Evolutionary conservation across 176 grass and related monocot species (phyloP), one percentile per base, ranked within the genome.

Genomic region (Oryza coarctata): DNA sequence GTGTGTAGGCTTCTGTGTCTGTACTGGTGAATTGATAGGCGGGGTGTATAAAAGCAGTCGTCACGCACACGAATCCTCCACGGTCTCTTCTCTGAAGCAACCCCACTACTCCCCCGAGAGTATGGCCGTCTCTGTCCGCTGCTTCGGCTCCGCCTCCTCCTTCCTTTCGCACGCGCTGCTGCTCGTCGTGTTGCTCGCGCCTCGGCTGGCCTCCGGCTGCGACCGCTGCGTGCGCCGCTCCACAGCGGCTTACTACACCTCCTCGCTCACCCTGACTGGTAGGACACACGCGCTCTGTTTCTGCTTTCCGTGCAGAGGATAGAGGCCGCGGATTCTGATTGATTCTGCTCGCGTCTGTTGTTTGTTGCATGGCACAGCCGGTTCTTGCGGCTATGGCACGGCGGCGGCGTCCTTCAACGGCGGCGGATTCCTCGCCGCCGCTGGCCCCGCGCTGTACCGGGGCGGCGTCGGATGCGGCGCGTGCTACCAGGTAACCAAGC

Each of bases 351-450:
- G 28, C 18, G 0, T 11, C 27, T 49, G 18, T 80, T 7, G 20
- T 31, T 76, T 7, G 20, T 31, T 20, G 28, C 30, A 22, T 31
- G 32, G 0, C 27, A 17, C 78, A 98, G 96, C 79, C 63, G 93
- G 93, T 27, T 92, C 93, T 44, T 99, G 96, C 70, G 93, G 96
- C 23, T 99, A 95, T 47, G 93, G 96, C 44, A 22, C 82, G 31
- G 86, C 84, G 69, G 93, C 93, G 31, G 50, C 82, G 69, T 69
- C 73, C 79, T 77, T 93, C 28, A 78, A 75, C 83, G 85, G 71
- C 49, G 90, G 79, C 49, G 90, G 80, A 30, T 88, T 86, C 75
- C 40, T 89, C 31, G 96, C 81, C 30, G 89, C 89, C 3, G 85
- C 80, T 8, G 77, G 85, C 55, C 86, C 79, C 30, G 52, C 47